phyloP scores from a whole-genome alignment of 2,329 filamentous ascomycete genomes.

The Calonectria pseudoturangicola region DNA sequence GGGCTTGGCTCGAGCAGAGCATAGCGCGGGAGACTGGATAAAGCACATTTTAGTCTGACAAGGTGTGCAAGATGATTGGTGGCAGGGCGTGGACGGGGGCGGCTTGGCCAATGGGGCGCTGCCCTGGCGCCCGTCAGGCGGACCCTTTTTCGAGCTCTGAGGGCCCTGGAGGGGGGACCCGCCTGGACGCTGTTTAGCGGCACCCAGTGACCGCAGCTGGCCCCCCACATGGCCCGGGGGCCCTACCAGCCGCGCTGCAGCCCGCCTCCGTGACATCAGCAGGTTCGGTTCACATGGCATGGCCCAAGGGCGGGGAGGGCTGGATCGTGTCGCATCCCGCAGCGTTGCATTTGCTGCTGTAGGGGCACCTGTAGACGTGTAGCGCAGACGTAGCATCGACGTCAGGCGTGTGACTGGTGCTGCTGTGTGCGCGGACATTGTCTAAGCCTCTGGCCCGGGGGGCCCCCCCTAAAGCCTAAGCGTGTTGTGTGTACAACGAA shows the following conservation, averaged over 20 bases:
- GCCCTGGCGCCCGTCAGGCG: slow-evolving; percentile 16
- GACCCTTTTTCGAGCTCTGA: not conserved
- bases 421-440: not conserved
- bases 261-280: slow-evolving; percentile 33
- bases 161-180: slow-evolving; percentile 7
- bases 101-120: slow-evolving; percentile 9
- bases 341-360: not conserved
- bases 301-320: slow-evolving; percentile 9
- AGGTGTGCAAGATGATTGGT: slow-evolving; percentile 38
- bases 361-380: not conserved
- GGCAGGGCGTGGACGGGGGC: slow-evolving; percentile 19
- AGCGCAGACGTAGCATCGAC: slow-evolving; percentile 12
- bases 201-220: not conserved
- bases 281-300: slow-evolving; percentile 13
- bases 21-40: slow-evolving; percentile 22
- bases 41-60: slow-evolving; percentile 30
- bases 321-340: slow-evolving; percentile 16
- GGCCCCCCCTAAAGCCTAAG: not conserved
- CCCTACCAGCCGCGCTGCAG: not conserved
- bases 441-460: not conserved
- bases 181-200: slow-evolving; percentile 2
- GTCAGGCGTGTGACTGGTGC: not conserved
- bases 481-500: not conserved
- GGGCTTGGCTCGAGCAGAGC: slow-evolving; percentile 19
- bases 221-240: not conserved